Conservation (phyloP, 2,329 filamentous ascomycete genomes). For the Fusarium subtropicale region DNA sequence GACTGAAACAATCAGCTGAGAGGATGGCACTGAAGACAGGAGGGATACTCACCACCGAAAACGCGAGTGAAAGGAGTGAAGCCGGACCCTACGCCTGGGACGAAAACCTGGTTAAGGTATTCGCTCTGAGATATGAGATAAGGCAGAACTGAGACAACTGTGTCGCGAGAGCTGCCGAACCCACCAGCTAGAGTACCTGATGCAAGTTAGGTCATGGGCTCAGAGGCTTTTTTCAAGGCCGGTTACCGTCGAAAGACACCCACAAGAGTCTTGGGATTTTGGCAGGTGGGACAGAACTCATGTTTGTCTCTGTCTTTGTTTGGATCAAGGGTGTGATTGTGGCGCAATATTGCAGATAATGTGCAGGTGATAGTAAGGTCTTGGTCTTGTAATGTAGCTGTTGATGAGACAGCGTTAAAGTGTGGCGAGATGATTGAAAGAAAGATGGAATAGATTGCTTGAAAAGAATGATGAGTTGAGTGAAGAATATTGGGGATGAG, state of each 20-base stretch:
- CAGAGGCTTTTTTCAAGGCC: not conserved
- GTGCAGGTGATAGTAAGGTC: too few relatives aligned
- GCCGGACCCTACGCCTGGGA: not conserved
- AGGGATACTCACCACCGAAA: not conserved
- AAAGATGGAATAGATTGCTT: too few relatives aligned
- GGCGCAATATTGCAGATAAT: not conserved
- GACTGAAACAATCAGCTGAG: not conserved
- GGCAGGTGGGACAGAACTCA: not conserved
- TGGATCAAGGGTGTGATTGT: not conserved
- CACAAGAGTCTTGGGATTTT: not conserved
- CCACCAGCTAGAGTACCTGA: not conserved
- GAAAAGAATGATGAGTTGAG: too few relatives aligned
- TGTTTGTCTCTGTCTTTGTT: not conserved
- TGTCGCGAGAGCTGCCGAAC: not conserved
- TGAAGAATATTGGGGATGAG: too few relatives aligned
- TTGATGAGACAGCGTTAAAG: too few relatives aligned
- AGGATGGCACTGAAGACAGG: fast-evolving
- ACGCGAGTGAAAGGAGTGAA: not conserved
- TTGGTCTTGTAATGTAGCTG: too few relatives aligned
- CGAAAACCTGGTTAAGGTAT: not conserved
- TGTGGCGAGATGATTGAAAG: too few relatives aligned
- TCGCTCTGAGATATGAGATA: not conserved
- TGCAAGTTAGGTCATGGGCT: not conserved
- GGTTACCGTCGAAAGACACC: not conserved
- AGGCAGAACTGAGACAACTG: not conserved